Evolutionary conservation across 139 green algal genomes (phyloP).

Genomic region (Chlorella ohadii): DNA sequence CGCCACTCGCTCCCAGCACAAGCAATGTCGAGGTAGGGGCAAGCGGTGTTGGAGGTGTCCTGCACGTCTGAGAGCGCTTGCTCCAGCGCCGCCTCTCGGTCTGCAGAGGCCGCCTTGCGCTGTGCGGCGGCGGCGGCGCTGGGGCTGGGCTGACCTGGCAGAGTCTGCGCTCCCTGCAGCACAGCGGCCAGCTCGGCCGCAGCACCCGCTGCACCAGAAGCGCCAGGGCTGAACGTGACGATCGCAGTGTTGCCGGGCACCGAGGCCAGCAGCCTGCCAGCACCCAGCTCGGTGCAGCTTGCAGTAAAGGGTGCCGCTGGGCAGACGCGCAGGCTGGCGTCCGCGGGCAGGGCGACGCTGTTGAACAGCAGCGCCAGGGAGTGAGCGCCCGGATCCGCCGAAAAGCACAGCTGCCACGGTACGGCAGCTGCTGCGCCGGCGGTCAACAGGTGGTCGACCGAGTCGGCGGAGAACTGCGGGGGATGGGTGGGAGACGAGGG

Average conservation of each 20-base stretch:
- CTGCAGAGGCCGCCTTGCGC: background rate
- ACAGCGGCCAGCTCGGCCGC: background rate
- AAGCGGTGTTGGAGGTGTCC: background rate
- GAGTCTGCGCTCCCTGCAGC: background rate
- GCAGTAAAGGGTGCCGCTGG: too few species aligned
- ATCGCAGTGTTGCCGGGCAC: too few species aligned
- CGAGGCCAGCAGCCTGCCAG: too few species aligned
- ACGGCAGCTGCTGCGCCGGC: too few species aligned
- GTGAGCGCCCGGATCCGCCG: background rate
- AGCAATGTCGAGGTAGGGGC: background rate
- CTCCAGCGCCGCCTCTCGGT: background rate
- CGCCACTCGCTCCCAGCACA: background rate
- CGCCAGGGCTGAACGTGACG: too few species aligned
- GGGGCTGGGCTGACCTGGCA: background rate
- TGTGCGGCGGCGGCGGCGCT: background rate
- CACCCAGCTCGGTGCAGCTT: background rate
- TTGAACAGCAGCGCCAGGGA: background rate
- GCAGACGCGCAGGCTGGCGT: too few species aligned
- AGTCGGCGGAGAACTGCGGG: too few species aligned
- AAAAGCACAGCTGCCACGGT: background rate
- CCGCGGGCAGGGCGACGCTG: background rate
- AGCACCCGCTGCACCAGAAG: too few species aligned
- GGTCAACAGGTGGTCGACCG: too few species aligned
- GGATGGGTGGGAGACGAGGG: too few species aligned
- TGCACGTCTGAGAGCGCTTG: background rate